Evolutionary conservation across 139 green algal species (phyloP), one percentile per base, ranked within the genome.

Genomic region (Chlamydomonas applanata): DNA sequence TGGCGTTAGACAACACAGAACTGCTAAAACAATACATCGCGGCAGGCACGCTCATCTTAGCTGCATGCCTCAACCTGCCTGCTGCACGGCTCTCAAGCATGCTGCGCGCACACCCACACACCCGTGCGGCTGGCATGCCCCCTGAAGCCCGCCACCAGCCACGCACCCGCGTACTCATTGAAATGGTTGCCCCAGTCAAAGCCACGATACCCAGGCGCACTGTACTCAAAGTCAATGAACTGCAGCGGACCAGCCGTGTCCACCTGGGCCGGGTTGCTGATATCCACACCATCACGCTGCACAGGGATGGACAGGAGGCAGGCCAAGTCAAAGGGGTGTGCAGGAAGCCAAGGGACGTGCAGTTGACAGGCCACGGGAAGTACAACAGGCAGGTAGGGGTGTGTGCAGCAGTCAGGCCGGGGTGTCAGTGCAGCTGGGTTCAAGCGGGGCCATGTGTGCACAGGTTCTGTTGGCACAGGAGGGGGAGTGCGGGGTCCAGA

Each of bases 181-280:
- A 98, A 99, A 72, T 99, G 94, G 83, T 99, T 99, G 32, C 89
- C 93, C 25, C 84, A 82, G 78, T 98, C 93, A 76, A 93, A 97
- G 5, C 93, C 94, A 14, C 86, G 83, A 59, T 87, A 91, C 17
- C 84, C 89, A 62, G 88, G 91, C 3, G 49, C 75, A 5, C 81
- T 84, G 76, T 99, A 99, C 85, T 99, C 96, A 83, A 97, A 98
- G 83, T 99, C 95, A 40, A 99, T 98, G 68, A 98, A 90, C 53
- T 90, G 86, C 68, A 95, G 36, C 7, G 45, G 11, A 30, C 60
- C 57, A 3, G 35, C 30, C 19, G 52, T 52, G 66, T 71, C 34
- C 20, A 52, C 34, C 46, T 73, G 67, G 4, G 46, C 35, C 1
- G 67, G 25, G 44, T 78, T 52, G 5, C 24, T 69, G 27, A 61